Conservation (phyloP, 805 yeast species). For the Wickerhamiella siamensis region DNA sequence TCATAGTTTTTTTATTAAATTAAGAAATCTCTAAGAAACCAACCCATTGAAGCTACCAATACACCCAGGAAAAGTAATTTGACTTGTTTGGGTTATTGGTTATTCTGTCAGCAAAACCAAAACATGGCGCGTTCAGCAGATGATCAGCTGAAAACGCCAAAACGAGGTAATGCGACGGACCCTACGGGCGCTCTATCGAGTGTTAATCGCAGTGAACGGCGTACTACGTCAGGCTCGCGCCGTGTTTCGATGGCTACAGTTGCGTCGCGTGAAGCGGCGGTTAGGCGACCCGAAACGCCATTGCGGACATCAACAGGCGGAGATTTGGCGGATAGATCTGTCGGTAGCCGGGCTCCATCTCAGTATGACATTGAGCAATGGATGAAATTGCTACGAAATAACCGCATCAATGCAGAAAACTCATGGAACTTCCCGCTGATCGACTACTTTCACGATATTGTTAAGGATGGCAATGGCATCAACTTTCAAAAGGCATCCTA, state of each 20-base stretch:
- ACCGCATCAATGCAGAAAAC: constrained; percentile 69
- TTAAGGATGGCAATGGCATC: constrained; percentile 44
- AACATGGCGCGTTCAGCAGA: neutral
- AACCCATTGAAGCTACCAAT: neutral
- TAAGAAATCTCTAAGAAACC: neutral
- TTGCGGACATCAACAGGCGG: neutral
- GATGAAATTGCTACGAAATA: constrained; percentile 61
- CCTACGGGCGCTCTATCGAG: neutral
- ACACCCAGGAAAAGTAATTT: neutral
- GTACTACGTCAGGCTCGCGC: neutral
- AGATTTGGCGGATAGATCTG: neutral
- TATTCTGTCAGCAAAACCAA: neutral
- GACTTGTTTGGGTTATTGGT: too few relatives aligned
- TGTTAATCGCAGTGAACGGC: neutral
- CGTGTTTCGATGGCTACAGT: constrained; percentile 1
- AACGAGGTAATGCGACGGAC: neutral
- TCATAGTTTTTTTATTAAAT: too few relatives aligned
- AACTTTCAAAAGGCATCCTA: constrained; percentile 86
- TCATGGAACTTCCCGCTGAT: constrained; percentile 86
- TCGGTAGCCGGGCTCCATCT: neutral
- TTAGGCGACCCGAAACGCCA: neutral
- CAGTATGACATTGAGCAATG: constrained; percentile 48
- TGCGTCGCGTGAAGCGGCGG: neutral
- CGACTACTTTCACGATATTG: constrained; percentile 78
- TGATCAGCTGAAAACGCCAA: neutral